A percentile compares a stretch with the other conserved stretches of the same genome.
These are phyloP conservation scores for Lolium multiflorum DNA, from an alignment of 176 grass and related monocot species.

Conservation along the genomic window DNA sequence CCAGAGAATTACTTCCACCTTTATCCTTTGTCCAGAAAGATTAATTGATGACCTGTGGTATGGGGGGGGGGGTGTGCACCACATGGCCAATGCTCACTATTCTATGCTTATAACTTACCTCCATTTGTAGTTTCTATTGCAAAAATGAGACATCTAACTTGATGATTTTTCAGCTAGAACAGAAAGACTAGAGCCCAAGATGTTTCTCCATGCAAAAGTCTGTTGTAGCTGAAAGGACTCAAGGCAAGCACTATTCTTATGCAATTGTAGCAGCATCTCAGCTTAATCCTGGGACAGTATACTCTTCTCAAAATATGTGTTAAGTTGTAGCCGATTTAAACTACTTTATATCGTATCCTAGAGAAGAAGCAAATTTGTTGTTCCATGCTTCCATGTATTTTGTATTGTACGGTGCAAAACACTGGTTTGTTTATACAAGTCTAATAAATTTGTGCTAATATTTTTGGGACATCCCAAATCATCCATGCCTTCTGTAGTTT, in stretches of 20 bases:
- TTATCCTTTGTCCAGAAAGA: slow-evolving; percentile 44
- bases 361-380: not conserved
- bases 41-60: slow-evolving; percentile 31
- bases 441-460: not conserved
- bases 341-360: not conserved
- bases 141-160: slow-evolving; percentile 41
- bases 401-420: not conserved
- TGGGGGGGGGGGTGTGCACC: slow-evolving; percentile 42
- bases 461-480: not conserved
- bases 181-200: slow-evolving; percentile 51
- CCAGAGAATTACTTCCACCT: not conserved
- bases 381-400: slow-evolving; percentile 6
- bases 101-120: slow-evolving; percentile 27
- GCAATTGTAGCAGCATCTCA: not conserved
- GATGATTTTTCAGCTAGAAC: slow-evolving; percentile 50
- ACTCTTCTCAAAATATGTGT: slow-evolving; percentile 1
- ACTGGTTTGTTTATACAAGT: not conserved
- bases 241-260: slow-evolving; percentile 44
- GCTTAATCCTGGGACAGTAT: not conserved
- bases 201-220: slow-evolving; percentile 34
- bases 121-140: slow-evolving; percentile 21
- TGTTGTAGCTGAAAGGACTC: slow-evolving; percentile 38
- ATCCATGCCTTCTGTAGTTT: too few relatives aligned
- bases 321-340: not conserved
- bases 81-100: slow-evolving; percentile 37